Evolutionary conservation across 1,139 yeast genomes (phyloP), one percentile per base, ranked within the genome.

Genomic region (Kodamaea fungicola): DNA sequence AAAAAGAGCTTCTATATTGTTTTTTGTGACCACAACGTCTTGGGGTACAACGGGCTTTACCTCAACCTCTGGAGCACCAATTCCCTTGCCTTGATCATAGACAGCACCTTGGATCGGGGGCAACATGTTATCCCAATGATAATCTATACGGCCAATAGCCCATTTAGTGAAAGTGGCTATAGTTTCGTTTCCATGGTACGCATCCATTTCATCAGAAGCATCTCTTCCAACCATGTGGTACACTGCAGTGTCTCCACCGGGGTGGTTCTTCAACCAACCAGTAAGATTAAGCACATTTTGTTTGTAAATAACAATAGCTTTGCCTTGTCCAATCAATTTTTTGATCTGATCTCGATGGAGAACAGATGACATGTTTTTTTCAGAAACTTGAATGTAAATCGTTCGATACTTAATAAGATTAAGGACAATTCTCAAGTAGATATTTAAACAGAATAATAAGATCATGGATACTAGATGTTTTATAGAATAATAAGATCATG

Each of bases 31-130:
- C 16, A 74, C 45, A 8, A 52, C 57, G 28, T 69, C 70, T 37
- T 73, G 80, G 0, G 82, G 79, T 2, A 79, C 72, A 39, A 64
- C 66, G 0, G 86, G 80, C 10, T 34, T 45, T 3, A 45, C 73
- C 2, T 48, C 46, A 0, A 60, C 67, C 3, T 50, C 56, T 10
- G 70, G 66, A 40, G 55, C 63, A 2, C 81, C 83, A 6, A 53
- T 35, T 0, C 59, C 61, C 19, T 42, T 42, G 2, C 57, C 43
- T 6, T 52, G 37, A 2, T 52, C 39, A 3, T 75, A 83, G 3
- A 55, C 50, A 0, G 88, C 96, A 6, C 96, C 95, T 59, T 87
- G 96, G 43, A 89, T 85, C 1, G 97, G 97, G 4, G 97, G 96
- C 27, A 84, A 55, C 54, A 87, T 62, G 55, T 86, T 84, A 38